These are phyloP conservation scores for Raphanus raphanistrum DNA, from an alignment of 345 rosid species.

Conservation along the genomic window DNA sequence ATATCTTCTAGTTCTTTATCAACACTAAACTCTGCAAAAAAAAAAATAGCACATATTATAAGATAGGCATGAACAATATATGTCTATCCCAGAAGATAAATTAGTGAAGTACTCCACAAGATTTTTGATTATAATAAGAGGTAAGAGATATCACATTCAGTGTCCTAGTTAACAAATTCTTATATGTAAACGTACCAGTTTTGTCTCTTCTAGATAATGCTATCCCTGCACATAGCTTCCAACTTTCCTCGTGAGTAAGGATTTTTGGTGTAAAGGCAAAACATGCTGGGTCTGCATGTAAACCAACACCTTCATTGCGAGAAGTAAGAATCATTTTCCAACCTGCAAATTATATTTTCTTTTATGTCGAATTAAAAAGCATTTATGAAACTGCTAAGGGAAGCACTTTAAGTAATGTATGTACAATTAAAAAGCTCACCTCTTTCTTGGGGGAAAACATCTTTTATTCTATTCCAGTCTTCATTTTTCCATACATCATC, in stretches of 20 bases:
- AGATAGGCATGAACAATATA: background rate
- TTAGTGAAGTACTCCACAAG: background rate
- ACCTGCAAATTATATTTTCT: background rate
- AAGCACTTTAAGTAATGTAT: background rate
- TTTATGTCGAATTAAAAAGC: background rate
- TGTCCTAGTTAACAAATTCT: background rate
- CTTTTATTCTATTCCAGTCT: background rate
- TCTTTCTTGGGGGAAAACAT: background rate
- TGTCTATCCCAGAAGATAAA: background rate
- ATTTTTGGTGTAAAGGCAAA: background rate
- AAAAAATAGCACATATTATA: background rate
- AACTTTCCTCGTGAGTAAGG: constrained; percentile 39
- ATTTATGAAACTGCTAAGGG: background rate
- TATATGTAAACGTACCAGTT: constrained; percentile 19
- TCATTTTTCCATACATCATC: background rate
- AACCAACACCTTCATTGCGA: constrained; percentile 41
- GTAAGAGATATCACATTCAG: background rate
- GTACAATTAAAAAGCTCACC: background rate
- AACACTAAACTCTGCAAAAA: background rate
- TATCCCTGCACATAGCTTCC: constrained; percentile 42
- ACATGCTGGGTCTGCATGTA: constrained; percentile 28
- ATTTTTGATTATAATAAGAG: background rate
- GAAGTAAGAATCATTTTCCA: constrained; percentile 53
- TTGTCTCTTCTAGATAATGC: constrained; percentile 25
- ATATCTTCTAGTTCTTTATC: constrained; percentile 11